These are phyloP conservation scores for Litchi chinensis DNA, from an alignment of 345 rosid species.

Conservation along the genomic window DNA sequence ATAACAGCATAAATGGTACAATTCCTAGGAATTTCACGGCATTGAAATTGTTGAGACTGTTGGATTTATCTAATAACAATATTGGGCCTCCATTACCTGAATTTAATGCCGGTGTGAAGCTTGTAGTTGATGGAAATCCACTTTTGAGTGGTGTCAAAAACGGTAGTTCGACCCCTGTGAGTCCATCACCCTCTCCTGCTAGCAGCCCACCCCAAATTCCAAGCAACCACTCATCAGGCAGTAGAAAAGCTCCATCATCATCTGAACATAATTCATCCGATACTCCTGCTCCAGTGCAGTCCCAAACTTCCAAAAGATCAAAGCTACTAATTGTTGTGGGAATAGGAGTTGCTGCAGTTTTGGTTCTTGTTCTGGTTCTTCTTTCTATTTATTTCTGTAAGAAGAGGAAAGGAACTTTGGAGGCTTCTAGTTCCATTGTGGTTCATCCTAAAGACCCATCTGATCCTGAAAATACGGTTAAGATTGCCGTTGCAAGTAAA, in stretches of 20 bases:
- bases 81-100: conserved; percentile 49
- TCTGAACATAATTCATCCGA: background rate
- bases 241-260: conserved; percentile 13
- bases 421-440: conserved; percentile 31
- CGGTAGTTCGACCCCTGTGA: conserved; percentile 23
- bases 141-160: conserved; percentile 28
- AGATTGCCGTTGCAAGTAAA: conserved; percentile 32
- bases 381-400: conserved; percentile 30
- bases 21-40: conserved; percentile 43
- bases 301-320: conserved; percentile 16
- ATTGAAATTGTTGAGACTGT: conserved; percentile 40
- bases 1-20: conserved; percentile 37
- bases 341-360: conserved; percentile 11
- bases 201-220: conserved; percentile 23
- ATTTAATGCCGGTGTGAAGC: conserved; percentile 38
- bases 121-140: conserved; percentile 47
- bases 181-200: conserved; percentile 16
- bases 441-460: conserved; percentile 45
- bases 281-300: conserved; percentile 16
- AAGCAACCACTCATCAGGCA: conserved; percentile 1
- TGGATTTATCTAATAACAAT: conserved; percentile 47
- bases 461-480: conserved; percentile 31
- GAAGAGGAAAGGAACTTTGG: conserved; percentile 29
- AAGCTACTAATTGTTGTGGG: conserved; percentile 24
- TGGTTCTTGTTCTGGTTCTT: conserved; percentile 25